Evolutionary conservation across 768 basidiomycete species (phyloP), one percentile per base, ranked within the genome.

Genomic region (Amanita brunnescens): DNA sequence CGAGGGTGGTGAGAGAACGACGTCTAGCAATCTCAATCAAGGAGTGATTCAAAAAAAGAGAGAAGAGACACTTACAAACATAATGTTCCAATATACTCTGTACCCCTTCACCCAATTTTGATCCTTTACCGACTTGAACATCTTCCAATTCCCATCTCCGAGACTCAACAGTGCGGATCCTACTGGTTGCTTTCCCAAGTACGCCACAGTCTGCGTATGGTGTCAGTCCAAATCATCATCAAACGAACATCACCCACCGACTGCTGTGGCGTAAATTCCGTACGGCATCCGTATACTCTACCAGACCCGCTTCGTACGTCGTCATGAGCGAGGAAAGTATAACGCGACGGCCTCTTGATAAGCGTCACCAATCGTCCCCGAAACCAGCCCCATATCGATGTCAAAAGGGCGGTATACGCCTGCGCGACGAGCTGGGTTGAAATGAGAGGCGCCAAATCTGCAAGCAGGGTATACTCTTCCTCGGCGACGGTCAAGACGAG

Each of bases 81-180:
- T 78, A 92, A 62, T 91, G 87, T 59, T 90, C 85, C 20, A 90
- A 67, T 10, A 91, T 71, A n/a, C 74, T 67, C 35, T 65, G 67
- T 58, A 81, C 82, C 8, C 71, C 72, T 26, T 81, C 83, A 4
- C 69, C 70, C 1, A 68, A 56, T 49, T 78, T 77, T 6, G 64
- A 55, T 2, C 61, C 62, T 57, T 78, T 80, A 7, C 77, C 78
- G 5, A 85, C 79, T 57, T 76, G 74, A 18, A 87, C 74, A 92
- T 91, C 66, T 80, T 87, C 90, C 90, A 91, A 57, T 91, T 91
- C 8, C 90, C 90, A 54, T 92, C 89, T 0, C 90, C 90, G 1
- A 92, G 75, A 2, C 81, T 77, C 35, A 80, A 62, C 33, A 91
- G 68, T 0, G 83, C 81, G 1, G 85, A 71, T 1, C 76, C 77